Conservation (phyloP, 768 basidiomycete genomes). For the Mycena pura region DNA sequence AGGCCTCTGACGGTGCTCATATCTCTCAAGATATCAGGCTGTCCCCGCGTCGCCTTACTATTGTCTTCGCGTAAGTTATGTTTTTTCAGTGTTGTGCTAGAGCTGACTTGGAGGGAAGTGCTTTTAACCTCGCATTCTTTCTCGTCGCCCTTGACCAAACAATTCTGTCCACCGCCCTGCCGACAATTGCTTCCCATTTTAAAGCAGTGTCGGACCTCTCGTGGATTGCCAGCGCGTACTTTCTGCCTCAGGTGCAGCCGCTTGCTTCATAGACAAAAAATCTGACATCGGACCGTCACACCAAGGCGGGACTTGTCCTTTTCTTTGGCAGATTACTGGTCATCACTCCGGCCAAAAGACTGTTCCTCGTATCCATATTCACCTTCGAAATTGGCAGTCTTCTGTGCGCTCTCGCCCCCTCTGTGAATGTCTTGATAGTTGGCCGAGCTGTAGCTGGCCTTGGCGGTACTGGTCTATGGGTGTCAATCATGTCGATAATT, state of each 20-base stretch:
- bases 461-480: constrained; percentile 20
- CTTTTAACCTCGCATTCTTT: too few species aligned
- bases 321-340: constrained; percentile 22
- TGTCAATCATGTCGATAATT: constrained; percentile 13
- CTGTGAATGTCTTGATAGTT: constrained; percentile 17
- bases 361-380: constrained; percentile 19
- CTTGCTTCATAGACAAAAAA: too few species aligned
- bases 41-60: too few species aligned
- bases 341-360: constrained; percentile 25
- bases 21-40: too few species aligned
- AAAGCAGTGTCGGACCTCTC: constrained; percentile 29
- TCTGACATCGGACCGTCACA: not conserved
- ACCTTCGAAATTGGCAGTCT: constrained; percentile 26
- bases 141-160: not conserved
- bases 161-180: constrained; percentile 32
- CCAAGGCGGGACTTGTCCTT: constrained; percentile 20
- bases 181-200: constrained; percentile 32
- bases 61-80: too few species aligned
- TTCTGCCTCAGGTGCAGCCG: constrained; percentile 10
- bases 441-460: constrained; percentile 24
- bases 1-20: too few species aligned
- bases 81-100: too few species aligned
- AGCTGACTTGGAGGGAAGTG: too few species aligned
- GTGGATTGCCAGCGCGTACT: constrained; percentile 31
- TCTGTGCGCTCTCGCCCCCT: constrained; percentile 21